A percentile compares a stretch with the other conserved stretches of the same genome.
Evolutionary conservation across 1,139 yeast species (phyloP).

Genomic region (Casaregolazyma suthepensis): DNA sequence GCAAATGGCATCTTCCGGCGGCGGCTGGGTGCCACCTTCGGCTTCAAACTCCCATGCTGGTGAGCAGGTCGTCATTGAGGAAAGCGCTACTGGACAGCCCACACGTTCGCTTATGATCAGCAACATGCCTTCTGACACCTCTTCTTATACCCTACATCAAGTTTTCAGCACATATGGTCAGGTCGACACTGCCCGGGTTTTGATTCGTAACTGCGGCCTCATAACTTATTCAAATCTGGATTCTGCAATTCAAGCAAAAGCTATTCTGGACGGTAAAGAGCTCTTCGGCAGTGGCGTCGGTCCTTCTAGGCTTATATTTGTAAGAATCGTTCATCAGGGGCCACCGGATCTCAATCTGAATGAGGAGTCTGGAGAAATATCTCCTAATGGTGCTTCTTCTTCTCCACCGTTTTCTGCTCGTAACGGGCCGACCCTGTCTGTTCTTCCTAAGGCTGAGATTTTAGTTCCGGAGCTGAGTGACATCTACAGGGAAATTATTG

Average conservation of each 20-base stretch:
- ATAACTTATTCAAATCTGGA: constrained; percentile 70
- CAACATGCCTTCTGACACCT: constrained; percentile 56
- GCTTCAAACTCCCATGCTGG: constrained; percentile 6
- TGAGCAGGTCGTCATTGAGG: constrained; percentile 5
- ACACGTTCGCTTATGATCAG: constrained; percentile 72
- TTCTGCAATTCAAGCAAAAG: constrained; percentile 71
- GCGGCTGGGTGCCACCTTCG: constrained; percentile 6
- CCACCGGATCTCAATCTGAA: neutral
- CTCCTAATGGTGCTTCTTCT: neutral
- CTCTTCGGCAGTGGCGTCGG: constrained; percentile 58
- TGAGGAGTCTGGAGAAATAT: neutral
- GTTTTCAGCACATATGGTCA: constrained; percentile 50
- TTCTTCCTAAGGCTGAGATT: constrained; percentile 5
- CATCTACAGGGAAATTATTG: constrained; percentile 25
- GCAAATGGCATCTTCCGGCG: constrained; percentile 1
- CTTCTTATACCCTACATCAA: constrained; percentile 41
- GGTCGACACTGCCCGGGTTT: constrained; percentile 53
- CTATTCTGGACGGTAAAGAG: constrained; percentile 73
- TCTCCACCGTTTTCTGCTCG: neutral
- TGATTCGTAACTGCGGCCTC: constrained; percentile 52
- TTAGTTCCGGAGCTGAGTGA: constrained; percentile 19
- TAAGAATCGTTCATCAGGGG: constrained; percentile 26
- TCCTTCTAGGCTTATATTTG: constrained; percentile 37
- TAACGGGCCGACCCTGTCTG: neutral
- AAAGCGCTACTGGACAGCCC: constrained; percentile 34